Evolutionary conservation across 495 filamentous ascomycete genomes (phyloP).

Genomic region (Massariosphaeria phaeospora): DNA sequence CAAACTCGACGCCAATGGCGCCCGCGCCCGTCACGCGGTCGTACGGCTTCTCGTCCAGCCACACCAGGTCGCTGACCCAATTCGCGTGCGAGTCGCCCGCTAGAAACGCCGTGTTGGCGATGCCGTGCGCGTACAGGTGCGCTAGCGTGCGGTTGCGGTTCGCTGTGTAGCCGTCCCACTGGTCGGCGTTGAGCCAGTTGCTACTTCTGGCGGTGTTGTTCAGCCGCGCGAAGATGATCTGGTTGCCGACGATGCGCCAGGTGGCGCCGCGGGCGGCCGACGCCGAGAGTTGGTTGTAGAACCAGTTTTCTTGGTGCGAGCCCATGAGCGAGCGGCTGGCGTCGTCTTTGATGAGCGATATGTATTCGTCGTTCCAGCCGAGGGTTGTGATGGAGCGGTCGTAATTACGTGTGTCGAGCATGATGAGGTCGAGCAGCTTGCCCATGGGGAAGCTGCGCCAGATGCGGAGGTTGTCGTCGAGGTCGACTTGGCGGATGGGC

Average conservation of each 20-base stretch:
- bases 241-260: constrained; percentile 63
- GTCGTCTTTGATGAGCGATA: constrained; percentile 53
- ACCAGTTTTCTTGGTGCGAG: constrained; percentile 61
- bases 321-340: constrained; percentile 60
- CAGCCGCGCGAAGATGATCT: constrained; percentile 58
- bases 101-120: constrained; percentile 62
- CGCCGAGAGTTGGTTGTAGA: constrained; percentile 53
- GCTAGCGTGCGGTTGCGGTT: constrained; percentile 60
- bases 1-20: constrained; percentile 62
- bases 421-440: constrained; percentile 59
- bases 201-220: constrained; percentile 12
- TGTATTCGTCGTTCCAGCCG: constrained; percentile 53
- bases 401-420: constrained; percentile 65
- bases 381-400: constrained; percentile 53
- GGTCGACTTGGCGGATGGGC: constrained; percentile 51
- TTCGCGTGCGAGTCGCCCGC: constrained; percentile 60
- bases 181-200: constrained; percentile 14
- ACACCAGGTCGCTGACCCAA: constrained; percentile 62
- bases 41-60: constrained; percentile 54
- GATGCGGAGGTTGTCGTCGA: constrained; percentile 66
- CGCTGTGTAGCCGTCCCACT: constrained; percentile 51
- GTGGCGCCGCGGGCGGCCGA: constrained; percentile 51
- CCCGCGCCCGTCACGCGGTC: constrained; percentile 53
- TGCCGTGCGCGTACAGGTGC: constrained; percentile 55
- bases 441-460: constrained; percentile 64